These are phyloP conservation scores for Russula ochroleuca DNA, from an alignment of 768 basidiomycete species.

Conservation along the genomic window DNA sequence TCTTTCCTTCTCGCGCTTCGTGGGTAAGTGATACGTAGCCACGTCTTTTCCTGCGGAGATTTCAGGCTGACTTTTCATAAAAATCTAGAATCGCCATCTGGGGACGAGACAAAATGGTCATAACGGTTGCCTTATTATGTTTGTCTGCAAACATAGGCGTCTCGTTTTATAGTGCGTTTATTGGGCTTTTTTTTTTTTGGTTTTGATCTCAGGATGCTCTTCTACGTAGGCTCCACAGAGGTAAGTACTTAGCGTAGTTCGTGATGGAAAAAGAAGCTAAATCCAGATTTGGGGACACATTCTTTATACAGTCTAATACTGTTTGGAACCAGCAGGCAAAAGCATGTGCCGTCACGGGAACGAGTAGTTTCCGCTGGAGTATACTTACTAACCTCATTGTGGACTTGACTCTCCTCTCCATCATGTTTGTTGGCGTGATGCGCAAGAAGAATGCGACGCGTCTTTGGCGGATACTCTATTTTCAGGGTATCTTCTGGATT, in stretches of 20 bases:
- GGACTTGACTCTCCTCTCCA: conserved; percentile 17
- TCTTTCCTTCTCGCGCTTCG: conserved; percentile 24
- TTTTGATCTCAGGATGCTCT: neutral
- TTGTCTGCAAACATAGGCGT: conserved; percentile 12
- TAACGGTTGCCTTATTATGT: neutral
- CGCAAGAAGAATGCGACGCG: conserved; percentile 17
- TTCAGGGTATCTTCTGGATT: conserved; percentile 16
- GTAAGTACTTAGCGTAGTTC: neutral
- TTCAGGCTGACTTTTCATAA: neutral
- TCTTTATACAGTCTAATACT: neutral
- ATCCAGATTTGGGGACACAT: neutral
- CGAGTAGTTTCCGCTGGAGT: conserved; percentile 14
- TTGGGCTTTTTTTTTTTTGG: neutral
- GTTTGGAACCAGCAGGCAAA: neutral
- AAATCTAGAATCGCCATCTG: conserved; percentile 16
- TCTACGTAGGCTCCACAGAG: neutral
- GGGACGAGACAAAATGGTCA: conserved; percentile 11
- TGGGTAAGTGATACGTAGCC: conserved; percentile 4
- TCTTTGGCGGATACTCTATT: conserved; percentile 20
- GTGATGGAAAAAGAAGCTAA: neutral
- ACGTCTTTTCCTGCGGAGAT: neutral
- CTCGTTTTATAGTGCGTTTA: neutral
- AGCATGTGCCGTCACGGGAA: conserved; percentile 1
- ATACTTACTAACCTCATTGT: conserved; percentile 16
- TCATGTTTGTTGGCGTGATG: conserved; percentile 23